Base-by-base conservation (phyloP, 1,139 yeast species). In the Yamadazyma atlantica region DNA sequence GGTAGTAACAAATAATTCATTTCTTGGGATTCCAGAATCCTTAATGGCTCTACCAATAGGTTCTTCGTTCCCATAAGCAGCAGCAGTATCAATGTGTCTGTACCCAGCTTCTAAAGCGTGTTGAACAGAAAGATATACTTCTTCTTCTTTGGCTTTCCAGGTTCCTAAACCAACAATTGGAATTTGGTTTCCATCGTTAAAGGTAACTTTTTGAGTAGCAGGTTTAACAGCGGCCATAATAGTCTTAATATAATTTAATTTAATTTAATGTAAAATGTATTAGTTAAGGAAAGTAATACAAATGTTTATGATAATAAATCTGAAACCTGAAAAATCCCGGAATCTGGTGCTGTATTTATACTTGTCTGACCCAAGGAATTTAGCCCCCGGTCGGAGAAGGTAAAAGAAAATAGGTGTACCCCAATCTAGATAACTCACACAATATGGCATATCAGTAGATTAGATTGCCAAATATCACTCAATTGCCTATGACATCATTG, bases 31-130 rank as follows among this genome's bases (percentile, higher is more conserved):
- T 28, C 80, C 80, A 36, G 82, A 75, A 42, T 81, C 82, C 42
- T 62, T 75, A 54, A 82, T 76, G 16, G 75, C 80, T 35, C 54
- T 54, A 33, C 94, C 94, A 37, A 85, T 84, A 33, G 69, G 72
- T 26, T 62, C 76, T 56, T 83, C 89, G 53, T 82, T 83, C 15
- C 66, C 67, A 57, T 82, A 83, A 38, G 75, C 74, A 39, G 77
- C 78, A 29, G 92, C 92, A 38, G 86, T 75, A 58, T 85, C 92
- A 43, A 85, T 82, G 64, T 84, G 94, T 47, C 80, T 73, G 62
- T 83, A 83, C 15, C 92, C 92, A 12, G 71, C 63, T 48, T 75
- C 69, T 45, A 85, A 59, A 1, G 92, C 92, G 27, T 67, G 60
- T 40, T 72, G 59, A 21, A 79, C 85, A 12, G 89, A 75, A 16